Evolutionary conservation across 306 rosid genomes (phyloP).

Genomic region (Ammopiptanthus mongolicus): DNA sequence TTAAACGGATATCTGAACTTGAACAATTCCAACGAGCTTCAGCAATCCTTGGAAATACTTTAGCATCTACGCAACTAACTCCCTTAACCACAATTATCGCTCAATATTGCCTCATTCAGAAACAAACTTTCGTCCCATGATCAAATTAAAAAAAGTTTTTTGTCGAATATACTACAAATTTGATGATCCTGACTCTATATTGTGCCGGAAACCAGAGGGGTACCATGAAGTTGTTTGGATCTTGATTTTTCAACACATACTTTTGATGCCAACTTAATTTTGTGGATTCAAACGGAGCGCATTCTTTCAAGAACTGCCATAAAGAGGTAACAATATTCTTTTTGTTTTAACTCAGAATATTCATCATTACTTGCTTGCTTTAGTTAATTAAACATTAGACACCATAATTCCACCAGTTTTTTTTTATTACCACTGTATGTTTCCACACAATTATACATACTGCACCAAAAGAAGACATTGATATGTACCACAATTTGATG

Average conservation of each 20-base stretch:
- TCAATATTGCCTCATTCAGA: neutral
- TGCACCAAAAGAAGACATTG: neutral
- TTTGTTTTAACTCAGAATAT: neutral
- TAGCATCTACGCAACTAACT: neutral
- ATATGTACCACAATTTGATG: neutral
- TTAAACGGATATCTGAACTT: neutral
- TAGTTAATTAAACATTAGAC: neutral
- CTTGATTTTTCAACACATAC: neutral
- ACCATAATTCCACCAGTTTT: neutral
- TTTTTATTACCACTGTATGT: neutral
- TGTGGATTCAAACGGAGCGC: neutral
- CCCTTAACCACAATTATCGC: neutral
- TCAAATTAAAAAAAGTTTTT: neutral
- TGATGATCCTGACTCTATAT: neutral
- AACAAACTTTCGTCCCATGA: neutral
- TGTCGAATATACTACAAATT: neutral
- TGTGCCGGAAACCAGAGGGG: neutral
- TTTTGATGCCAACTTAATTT: neutral
- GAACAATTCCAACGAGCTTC: slow-evolving; percentile 17
- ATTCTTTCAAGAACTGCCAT: slow-evolving; percentile 2
- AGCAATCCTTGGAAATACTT: slow-evolving; percentile 4
- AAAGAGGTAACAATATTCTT: slow-evolving; percentile 14
- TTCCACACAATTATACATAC: neutral
- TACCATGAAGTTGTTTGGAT: neutral
- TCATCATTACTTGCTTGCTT: neutral